Evolutionary conservation across 352 stramenopile species (phyloP).

Genomic region (Pythium insidiosum): DNA sequence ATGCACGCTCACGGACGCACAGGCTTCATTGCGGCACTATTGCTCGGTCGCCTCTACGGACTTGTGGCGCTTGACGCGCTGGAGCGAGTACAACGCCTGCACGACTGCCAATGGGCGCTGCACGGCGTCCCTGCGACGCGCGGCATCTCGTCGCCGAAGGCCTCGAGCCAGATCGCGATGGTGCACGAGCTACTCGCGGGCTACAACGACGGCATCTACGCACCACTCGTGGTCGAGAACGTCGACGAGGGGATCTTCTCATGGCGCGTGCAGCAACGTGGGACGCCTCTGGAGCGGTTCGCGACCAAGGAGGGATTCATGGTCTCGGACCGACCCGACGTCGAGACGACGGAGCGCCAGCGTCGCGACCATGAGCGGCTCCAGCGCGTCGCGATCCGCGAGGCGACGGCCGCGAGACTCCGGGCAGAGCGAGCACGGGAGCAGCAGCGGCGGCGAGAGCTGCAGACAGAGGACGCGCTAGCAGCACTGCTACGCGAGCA

Average conservation of each 20-base stretch:
- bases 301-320: slow-evolving; percentile 49
- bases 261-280: slow-evolving; percentile 43
- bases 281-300: slow-evolving; percentile 34
- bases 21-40: slow-evolving; percentile 46
- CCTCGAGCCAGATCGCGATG: slow-evolving; percentile 29
- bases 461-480: slow-evolving; percentile 3
- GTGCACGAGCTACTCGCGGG: slow-evolving; percentile 32
- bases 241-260: slow-evolving; percentile 20
- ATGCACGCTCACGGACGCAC: slow-evolving; percentile 58
- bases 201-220: slow-evolving; percentile 63
- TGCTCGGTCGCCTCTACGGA: slow-evolving; percentile 70
- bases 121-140: slow-evolving; percentile 20
- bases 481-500: too few species aligned
- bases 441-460: slow-evolving; percentile 18
- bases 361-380: slow-evolving; percentile 17
- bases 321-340: slow-evolving; percentile 27
- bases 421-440: slow-evolving; percentile 11
- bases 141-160: slow-evolving; percentile 40
- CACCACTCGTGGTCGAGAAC: slow-evolving; percentile 43
- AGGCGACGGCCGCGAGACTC: slow-evolving; percentile 28
- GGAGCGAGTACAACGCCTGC: slow-evolving; percentile 49
- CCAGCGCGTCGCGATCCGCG: slow-evolving; percentile 35
- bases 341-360: slow-evolving; percentile 14
- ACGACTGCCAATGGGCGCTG: slow-evolving; percentile 51
- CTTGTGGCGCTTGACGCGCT: slow-evolving; percentile 44